Evolutionary conservation across 2,329 filamentous ascomycete species (phyloP).

Genomic region (Phyllosticta citrichinensis): DNA sequence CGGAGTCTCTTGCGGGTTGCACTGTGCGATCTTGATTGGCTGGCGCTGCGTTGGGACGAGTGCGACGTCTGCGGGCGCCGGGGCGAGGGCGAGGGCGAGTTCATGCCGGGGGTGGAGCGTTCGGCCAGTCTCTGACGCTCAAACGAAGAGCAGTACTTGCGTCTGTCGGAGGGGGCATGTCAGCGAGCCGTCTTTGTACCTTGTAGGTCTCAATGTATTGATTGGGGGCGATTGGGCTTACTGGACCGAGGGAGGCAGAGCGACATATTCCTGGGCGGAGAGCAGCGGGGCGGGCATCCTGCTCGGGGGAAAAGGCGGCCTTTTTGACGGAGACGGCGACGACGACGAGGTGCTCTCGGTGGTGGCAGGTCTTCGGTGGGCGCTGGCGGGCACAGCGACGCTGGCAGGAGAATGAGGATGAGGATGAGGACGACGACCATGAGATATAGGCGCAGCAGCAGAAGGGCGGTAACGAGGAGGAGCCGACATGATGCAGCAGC

Average conservation of each 20-base stretch:
- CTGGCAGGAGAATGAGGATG: not conserved
- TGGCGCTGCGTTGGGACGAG: constrained; percentile 5
- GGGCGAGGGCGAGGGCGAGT: constrained; percentile 6
- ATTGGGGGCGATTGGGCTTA: constrained; percentile 17
- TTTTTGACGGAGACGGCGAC: not conserved
- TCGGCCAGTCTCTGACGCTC: constrained; percentile 60
- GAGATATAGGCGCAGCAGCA: not conserved
- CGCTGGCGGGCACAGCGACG: constrained; percentile 1
- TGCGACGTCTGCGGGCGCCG: constrained; percentile 3
- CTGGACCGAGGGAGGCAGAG: constrained; percentile 34
- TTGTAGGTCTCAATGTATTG: not conserved
- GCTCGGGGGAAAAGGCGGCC: not conserved
- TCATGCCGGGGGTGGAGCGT: constrained; percentile 21
- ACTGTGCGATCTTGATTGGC: constrained; percentile 5
- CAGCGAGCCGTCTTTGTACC: constrained; percentile 7
- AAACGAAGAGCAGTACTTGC: constrained; percentile 63
- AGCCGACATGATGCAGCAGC: constrained; percentile 1
- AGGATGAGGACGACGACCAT: not conserved
- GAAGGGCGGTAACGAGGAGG: constrained; percentile 4
- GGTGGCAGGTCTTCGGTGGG: constrained; percentile 1
- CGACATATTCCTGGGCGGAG: constrained; percentile 31
- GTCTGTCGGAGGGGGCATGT: constrained; percentile 22
- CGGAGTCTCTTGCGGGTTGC: constrained; percentile 21
- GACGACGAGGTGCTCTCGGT: not conserved
- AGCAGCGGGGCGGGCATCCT: constrained; percentile 14